phyloP scores from a whole-genome alignment of 164 flowering plant genomes.

The Nymphaea colorata region DNA sequence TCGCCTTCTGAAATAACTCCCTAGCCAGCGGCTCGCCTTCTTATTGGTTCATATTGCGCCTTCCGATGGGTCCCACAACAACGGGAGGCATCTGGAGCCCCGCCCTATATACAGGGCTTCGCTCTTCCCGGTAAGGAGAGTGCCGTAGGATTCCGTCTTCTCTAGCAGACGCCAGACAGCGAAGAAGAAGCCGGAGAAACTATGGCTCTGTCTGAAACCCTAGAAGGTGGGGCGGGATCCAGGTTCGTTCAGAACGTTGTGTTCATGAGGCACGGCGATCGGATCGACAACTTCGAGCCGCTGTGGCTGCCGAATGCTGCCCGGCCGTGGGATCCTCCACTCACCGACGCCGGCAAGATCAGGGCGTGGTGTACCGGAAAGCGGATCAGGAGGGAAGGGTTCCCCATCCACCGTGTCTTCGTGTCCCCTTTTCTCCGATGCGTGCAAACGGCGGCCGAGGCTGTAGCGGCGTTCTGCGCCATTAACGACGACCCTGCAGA shows the following conservation, averaged over 20 bases:
- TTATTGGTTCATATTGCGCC: no score
- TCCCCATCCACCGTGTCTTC: slow-evolving; percentile 53
- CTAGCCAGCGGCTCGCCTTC: no score
- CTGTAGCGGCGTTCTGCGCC: slow-evolving; percentile 42
- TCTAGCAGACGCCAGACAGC: no score
- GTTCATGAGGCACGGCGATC: slow-evolving; percentile 91
- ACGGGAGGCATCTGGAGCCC: no score
- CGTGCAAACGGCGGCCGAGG: slow-evolving; percentile 66
- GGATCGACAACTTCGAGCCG: slow-evolving; percentile 57
- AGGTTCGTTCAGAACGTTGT: slow-evolving; percentile 40
- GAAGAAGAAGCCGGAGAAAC: no score
- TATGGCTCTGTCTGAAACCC: no score
- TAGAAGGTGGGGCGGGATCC: no score
- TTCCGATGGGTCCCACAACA: no score
- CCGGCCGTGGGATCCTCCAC: slow-evolving; percentile 81
- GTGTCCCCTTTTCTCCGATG: slow-evolving; percentile 83
- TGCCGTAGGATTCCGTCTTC: no score
- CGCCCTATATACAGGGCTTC: no score
- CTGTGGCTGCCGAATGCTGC: slow-evolving; percentile 44
- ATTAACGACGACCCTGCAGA: slow-evolving; percentile 14
- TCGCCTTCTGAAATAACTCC: no score
- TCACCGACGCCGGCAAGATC: slow-evolving; percentile 30
- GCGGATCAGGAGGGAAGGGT: slow-evolving; percentile 23
- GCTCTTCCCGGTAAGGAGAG: no score
- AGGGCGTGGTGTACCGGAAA: slow-evolving; percentile 53